phyloP scores from a whole-genome alignment of 192 early-diverging fungal species.

The Entomortierella beljakovae region DNA sequence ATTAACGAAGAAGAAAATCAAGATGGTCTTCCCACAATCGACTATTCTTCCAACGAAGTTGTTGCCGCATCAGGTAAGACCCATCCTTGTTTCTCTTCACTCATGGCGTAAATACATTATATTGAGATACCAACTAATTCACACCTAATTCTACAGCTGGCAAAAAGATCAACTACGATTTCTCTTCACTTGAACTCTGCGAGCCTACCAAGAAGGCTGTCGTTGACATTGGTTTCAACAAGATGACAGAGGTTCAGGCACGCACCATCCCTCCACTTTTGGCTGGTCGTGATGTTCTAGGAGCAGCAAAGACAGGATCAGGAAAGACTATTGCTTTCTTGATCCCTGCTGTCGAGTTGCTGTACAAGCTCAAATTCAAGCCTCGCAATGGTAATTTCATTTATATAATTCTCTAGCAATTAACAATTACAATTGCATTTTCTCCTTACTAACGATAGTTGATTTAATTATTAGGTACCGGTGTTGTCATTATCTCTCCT shows the following conservation, averaged over 20 bases:
- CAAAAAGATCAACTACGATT: slow-evolving; percentile 68
- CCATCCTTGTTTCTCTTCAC: not conserved
- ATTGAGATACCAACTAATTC: too few species aligned
- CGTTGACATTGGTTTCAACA: slow-evolving; percentile 90
- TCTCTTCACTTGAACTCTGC: slow-evolving; percentile 81
- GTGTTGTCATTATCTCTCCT: slow-evolving; percentile 95
- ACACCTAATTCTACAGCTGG: not conserved
- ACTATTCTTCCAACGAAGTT: slow-evolving; percentile 45
- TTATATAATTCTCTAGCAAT: too few species aligned
- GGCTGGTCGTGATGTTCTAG: slow-evolving; percentile 97
- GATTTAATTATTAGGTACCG: slow-evolving; percentile 74
- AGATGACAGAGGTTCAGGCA: slow-evolving; percentile 98
- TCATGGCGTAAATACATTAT: not conserved
- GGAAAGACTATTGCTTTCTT: slow-evolving; percentile 98
- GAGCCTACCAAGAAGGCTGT: slow-evolving; percentile 87
- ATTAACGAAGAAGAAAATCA: slow-evolving; percentile 16
- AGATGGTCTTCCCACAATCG: slow-evolving; percentile 35
- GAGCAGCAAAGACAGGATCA: slow-evolving; percentile 98
- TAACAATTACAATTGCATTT: too few species aligned
- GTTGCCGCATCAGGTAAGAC: slow-evolving; percentile 11
- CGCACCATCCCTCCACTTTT: slow-evolving; percentile 94
- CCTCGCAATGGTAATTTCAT: slow-evolving; percentile 90
- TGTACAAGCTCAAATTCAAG: slow-evolving; percentile 94
- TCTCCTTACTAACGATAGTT: too few species aligned
- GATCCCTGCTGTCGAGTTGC: slow-evolving; percentile 92